Percentiles rank a stretch among this genome's conserved stretches.
Conservation (phyloP, 129 eudicot genomes). For the Arctium minus region DNA sequence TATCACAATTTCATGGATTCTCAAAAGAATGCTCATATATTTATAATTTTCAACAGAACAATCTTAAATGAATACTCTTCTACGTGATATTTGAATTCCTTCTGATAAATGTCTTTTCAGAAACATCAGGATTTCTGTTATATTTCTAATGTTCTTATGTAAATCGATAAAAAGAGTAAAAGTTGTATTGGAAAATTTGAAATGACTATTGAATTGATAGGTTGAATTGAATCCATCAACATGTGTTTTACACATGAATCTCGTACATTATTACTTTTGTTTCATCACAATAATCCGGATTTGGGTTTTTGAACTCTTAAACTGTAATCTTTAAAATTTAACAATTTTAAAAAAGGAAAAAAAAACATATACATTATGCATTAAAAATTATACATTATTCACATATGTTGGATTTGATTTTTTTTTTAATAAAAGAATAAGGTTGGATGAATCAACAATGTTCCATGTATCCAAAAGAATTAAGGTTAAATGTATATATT, state of each 20-base stretch:
- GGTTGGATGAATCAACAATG: not conserved
- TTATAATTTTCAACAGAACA: not conserved
- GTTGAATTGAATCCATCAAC: not conserved
- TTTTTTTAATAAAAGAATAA: too few relatives aligned
- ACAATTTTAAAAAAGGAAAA: too few relatives aligned
- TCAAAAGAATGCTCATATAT: too few relatives aligned
- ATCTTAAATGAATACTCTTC: too few relatives aligned
- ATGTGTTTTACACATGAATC: not conserved
- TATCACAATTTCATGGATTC: too few relatives aligned
- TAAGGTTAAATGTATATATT: not conserved
- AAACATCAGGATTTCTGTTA: not conserved
- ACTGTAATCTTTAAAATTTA: not conserved
- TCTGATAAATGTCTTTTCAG: not conserved
- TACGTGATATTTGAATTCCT: too few relatives aligned
- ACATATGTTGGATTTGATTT: not conserved
- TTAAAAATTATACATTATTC: not conserved
- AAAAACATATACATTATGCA: too few relatives aligned
- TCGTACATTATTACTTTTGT: not conserved
- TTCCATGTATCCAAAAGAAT: not conserved
- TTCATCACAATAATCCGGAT: not conserved
- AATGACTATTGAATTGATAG: too few relatives aligned
- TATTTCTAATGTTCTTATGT: too few relatives aligned
- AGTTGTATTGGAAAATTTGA: not conserved
- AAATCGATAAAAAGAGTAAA: too few relatives aligned
- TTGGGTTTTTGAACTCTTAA: not conserved